Conservation (phyloP, 2,329 filamentous ascomycete species). For the Fusarium redolens region DNA sequence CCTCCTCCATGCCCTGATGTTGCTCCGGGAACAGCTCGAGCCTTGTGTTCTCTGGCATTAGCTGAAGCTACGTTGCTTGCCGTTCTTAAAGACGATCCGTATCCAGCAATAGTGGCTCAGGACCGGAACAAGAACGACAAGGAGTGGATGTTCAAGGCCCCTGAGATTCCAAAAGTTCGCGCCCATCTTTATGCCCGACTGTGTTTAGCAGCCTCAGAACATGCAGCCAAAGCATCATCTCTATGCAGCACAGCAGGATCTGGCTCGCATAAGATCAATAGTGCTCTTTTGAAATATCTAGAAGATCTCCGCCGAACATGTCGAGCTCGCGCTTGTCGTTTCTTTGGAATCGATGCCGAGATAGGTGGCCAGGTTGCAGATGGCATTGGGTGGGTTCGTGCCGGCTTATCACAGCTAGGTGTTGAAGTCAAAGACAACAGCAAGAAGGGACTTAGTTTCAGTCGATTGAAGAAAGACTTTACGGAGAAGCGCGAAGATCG, state of each 20-base stretch:
- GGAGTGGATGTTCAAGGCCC: conserved; percentile 97
- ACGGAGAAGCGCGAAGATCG: conserved; percentile 82
- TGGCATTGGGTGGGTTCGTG: conserved; percentile 87
- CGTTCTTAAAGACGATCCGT: conserved; percentile 94
- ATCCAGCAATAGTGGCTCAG: conserved; percentile 84
- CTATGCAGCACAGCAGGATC: conserved; percentile 57
- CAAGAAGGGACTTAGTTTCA: conserved; percentile 68
- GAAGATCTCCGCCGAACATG: conserved; percentile 80
- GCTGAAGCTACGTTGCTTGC: conserved; percentile 92
- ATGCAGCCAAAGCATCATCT: conserved; percentile 78
- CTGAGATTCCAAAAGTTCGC: conserved; percentile 87
- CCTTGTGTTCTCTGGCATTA: conserved; percentile 74
- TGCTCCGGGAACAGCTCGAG: conserved; percentile 62
- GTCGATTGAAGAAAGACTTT: conserved; percentile 78
- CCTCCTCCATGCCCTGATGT: conserved; percentile 65
- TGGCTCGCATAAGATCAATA: conserved; percentile 66
- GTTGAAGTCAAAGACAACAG: conserved; percentile 62
- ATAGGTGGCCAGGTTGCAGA: conserved; percentile 82
- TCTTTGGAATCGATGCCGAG: conserved; percentile 92
- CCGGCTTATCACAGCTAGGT: conserved; percentile 80
- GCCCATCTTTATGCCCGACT: conserved; percentile 88
- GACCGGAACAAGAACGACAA: conserved; percentile 83
- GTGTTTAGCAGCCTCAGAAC: conserved; percentile 88
- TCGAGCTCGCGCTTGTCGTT: conserved; percentile 86
- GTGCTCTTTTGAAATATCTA: conserved; percentile 77